Evolutionary conservation across 1,284 basidiomycete genomes (phyloP).

Genomic region (Omphalotus olearius): DNA sequence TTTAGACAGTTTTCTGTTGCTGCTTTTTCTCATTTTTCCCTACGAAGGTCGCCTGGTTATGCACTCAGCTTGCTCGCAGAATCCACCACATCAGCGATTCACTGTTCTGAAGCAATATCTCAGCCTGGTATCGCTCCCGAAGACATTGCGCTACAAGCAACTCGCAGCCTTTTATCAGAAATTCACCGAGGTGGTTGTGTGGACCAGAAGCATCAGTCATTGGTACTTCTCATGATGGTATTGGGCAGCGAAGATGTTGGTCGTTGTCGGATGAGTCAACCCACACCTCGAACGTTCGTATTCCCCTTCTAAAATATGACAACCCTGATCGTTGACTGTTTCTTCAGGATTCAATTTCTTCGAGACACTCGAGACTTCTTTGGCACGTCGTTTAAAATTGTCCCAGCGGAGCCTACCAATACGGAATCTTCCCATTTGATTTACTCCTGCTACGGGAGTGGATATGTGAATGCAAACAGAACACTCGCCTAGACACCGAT

Average conservation of each 20-base stretch:
- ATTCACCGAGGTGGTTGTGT: slow-evolving; percentile 86
- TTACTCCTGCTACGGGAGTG: slow-evolving; percentile 77
- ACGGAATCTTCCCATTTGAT: slow-evolving; percentile 50
- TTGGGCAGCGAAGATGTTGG: slow-evolving; percentile 96
- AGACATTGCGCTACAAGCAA: slow-evolving; percentile 83
- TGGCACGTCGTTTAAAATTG: slow-evolving; percentile 64
- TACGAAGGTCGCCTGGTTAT: slow-evolving; percentile 87
- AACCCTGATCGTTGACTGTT: slow-evolving; percentile 15
- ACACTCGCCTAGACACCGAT: slow-evolving; percentile 41
- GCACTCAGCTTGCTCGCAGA: slow-evolving; percentile 89
- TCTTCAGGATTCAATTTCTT: slow-evolving; percentile 80
- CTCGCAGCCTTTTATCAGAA: slow-evolving; percentile 75
- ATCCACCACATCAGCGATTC: slow-evolving; percentile 87
- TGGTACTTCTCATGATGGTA: slow-evolving; percentile 91
- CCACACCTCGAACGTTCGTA: slow-evolving; percentile 79
- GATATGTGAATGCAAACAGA: slow-evolving; percentile 75
- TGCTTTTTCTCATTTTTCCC: background rate
- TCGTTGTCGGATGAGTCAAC: slow-evolving; percentile 79
- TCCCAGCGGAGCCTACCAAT: slow-evolving; percentile 44
- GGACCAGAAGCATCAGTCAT: slow-evolving; percentile 84
- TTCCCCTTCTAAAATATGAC: slow-evolving; percentile 1
- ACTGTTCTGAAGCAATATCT: slow-evolving; percentile 85
- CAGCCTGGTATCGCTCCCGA: slow-evolving; percentile 82
- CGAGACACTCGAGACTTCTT: slow-evolving; percentile 82
- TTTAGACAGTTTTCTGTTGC: background rate